A percentile compares a stretch with the other conserved stretches of the same genome.
Evolutionary conservation across 106 monocot species (phyloP).

Genomic region (Dendrobium catenatum): DNA sequence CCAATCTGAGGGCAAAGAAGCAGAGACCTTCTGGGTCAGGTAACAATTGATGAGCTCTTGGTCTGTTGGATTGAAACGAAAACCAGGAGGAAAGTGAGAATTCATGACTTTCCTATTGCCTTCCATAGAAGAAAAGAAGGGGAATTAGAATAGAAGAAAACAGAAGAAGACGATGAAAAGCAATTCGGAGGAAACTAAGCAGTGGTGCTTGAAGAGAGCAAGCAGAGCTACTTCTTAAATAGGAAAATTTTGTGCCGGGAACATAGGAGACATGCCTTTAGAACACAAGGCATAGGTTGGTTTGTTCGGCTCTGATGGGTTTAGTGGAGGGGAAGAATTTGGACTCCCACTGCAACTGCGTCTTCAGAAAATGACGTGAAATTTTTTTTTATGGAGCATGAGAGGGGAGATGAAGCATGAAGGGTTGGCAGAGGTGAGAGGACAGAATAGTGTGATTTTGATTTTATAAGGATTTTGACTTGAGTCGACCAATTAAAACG

Average conservation of each 20-base stretch:
- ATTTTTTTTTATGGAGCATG: no score
- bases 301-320: background rate
- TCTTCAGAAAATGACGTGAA: background rate
- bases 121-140: conserved; percentile 10
- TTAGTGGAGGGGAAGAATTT: background rate
- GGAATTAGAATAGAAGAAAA: background rate
- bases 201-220: background rate
- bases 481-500: no score
- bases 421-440: no score
- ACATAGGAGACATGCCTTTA: background rate
- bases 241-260: background rate
- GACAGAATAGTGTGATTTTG: no score
- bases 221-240: background rate
- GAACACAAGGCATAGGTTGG: background rate
- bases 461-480: no score
- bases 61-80: conserved; percentile 22
- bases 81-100: conserved; percentile 17
- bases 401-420: no score
- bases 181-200: background rate
- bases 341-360: background rate
- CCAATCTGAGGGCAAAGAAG: background rate
- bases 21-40: conserved; percentile 10
- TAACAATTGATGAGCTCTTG: conserved; percentile 18
- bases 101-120: background rate
- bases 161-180: background rate